Evolutionary conservation across 2,329 filamentous ascomycete species (phyloP).

Genomic region (Ceratocystis lukuohia): DNA sequence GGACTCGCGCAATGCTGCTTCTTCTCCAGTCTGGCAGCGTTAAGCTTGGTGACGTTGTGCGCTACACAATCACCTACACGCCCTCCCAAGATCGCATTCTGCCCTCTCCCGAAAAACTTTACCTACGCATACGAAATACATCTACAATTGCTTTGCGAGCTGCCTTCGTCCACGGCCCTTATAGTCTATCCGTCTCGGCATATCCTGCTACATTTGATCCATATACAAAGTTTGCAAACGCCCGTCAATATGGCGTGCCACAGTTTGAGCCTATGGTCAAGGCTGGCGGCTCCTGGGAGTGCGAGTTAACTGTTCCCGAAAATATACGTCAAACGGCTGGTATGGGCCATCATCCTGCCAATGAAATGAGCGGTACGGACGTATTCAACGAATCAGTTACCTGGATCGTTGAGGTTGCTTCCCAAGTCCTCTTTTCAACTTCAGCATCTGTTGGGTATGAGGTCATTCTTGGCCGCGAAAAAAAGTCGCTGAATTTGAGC

Average conservation of each 20-base stretch:
- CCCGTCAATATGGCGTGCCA: slow-evolving; percentile 60
- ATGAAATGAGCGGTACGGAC: slow-evolving; percentile 31
- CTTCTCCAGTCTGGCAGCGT: slow-evolving; percentile 82
- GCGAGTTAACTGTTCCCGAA: slow-evolving; percentile 67
- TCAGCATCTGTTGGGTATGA: slow-evolving; percentile 83
- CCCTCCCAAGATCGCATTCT: slow-evolving; percentile 80
- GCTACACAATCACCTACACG: slow-evolving; percentile 85
- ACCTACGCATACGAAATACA: slow-evolving; percentile 83
- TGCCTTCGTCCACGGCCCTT: slow-evolving; percentile 91
- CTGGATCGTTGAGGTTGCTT: slow-evolving; percentile 85
- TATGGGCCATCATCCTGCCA: slow-evolving; percentile 25
- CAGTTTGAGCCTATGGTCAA: slow-evolving; percentile 96
- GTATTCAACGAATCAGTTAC: slow-evolving; percentile 47
- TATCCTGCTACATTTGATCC: slow-evolving; percentile 76
- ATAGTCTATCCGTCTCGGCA: slow-evolving; percentile 74
- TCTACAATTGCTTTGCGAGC: slow-evolving; percentile 81
- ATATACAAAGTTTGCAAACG: slow-evolving; percentile 59
- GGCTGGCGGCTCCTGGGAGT: slow-evolving; percentile 76
- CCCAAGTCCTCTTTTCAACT: slow-evolving; percentile 85
- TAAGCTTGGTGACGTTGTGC: slow-evolving; percentile 86
- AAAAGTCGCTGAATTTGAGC: slow-evolving; percentile 61
- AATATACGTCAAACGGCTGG: slow-evolving; percentile 55
- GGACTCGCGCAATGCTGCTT: slow-evolving; percentile 55
- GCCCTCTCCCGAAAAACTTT: slow-evolving; percentile 65
- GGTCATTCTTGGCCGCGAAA: slow-evolving; percentile 70